phyloP scores from a whole-genome alignment of 441 rosid species.

The Euphorbia celastroides region DNA sequence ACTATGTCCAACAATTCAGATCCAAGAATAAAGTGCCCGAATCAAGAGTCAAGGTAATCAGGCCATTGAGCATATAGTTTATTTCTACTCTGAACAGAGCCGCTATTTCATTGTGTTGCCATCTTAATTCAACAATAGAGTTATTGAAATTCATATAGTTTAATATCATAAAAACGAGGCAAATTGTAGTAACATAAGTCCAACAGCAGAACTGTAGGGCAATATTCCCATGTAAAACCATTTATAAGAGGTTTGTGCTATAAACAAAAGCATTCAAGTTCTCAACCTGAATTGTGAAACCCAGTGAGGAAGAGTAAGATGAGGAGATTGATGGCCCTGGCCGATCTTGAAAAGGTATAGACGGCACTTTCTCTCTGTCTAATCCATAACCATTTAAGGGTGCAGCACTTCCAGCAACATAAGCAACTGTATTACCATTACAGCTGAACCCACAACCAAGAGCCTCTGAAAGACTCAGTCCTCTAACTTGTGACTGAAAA shows the following conservation, averaged over 20 bases:
- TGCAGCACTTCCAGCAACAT: slow-evolving; percentile 36
- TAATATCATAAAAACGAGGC: too few relatives aligned
- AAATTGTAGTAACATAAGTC: not conserved
- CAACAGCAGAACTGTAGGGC: too few relatives aligned
- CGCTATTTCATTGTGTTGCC: too few relatives aligned
- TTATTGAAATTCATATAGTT: not conserved
- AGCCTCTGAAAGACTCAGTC: slow-evolving; percentile 30
- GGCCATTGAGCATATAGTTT: too few relatives aligned
- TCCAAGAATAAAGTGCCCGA: too few relatives aligned
- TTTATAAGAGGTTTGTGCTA: too few relatives aligned
- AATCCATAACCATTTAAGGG: slow-evolving; percentile 37
- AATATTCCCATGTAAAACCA: too few relatives aligned
- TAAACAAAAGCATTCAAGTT: not conserved
- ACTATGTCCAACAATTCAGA: too few relatives aligned
- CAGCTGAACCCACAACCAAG: slow-evolving; percentile 43
- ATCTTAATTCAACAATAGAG: not conserved
- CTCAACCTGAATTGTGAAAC: slow-evolving; percentile 41
- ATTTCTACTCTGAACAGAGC: too few relatives aligned
- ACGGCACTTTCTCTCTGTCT: slow-evolving; percentile 22
- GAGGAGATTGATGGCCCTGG: slow-evolving; percentile 48
- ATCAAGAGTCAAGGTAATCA: too few relatives aligned
- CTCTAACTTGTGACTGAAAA: slow-evolving; percentile 37
- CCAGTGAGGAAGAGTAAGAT: slow-evolving; percentile 35
- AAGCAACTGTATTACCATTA: slow-evolving; percentile 41
- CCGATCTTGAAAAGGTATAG: slow-evolving; percentile 26